Conservation (phyloP, 768 basidiomycete genomes). For the Russula sp. region DNA sequence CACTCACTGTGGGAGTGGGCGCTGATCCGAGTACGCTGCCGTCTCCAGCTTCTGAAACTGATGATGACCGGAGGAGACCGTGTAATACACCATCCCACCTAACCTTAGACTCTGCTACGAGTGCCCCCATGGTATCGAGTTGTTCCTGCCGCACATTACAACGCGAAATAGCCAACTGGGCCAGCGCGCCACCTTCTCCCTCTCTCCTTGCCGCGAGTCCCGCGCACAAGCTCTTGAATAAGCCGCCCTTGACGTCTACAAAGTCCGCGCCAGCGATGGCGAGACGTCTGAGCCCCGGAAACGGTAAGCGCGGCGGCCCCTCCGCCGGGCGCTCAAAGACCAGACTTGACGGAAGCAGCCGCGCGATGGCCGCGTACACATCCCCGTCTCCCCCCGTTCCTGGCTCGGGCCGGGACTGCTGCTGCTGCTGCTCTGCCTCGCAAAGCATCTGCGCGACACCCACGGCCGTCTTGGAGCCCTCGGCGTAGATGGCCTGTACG, state of each 20-base stretch:
- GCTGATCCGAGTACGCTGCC: neutral
- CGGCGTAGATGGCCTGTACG: conserved; percentile 13
- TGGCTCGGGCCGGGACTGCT: neutral
- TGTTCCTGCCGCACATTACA: conserved; percentile 14
- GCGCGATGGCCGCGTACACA: conserved; percentile 13
- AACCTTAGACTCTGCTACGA: conserved; percentile 17
- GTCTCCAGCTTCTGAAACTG: conserved; percentile 2
- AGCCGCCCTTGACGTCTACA: neutral
- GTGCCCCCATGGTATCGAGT: conserved; percentile 8
- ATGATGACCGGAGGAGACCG: neutral
- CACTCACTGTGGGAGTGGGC: neutral
- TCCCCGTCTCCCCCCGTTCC: neutral
- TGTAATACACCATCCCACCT: conserved; percentile 15
- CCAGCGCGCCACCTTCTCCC: neutral
- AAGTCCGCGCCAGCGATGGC: conserved; percentile 13
- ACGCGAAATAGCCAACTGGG: conserved; percentile 15
- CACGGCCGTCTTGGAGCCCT: neutral
- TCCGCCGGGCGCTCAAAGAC: conserved; percentile 6
- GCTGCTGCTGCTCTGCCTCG: neutral
- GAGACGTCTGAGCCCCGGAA: conserved; percentile 14
- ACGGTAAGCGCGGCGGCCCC: neutral
- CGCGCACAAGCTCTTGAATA: conserved; percentile 10
- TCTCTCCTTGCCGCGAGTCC: conserved; percentile 12
- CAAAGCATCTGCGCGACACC: conserved; percentile 10
- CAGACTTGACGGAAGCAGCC: conserved; percentile 9